Base-by-base conservation (phyloP, 2,329 filamentous ascomycete species). In the Fusarium oligoseptatum region DNA sequence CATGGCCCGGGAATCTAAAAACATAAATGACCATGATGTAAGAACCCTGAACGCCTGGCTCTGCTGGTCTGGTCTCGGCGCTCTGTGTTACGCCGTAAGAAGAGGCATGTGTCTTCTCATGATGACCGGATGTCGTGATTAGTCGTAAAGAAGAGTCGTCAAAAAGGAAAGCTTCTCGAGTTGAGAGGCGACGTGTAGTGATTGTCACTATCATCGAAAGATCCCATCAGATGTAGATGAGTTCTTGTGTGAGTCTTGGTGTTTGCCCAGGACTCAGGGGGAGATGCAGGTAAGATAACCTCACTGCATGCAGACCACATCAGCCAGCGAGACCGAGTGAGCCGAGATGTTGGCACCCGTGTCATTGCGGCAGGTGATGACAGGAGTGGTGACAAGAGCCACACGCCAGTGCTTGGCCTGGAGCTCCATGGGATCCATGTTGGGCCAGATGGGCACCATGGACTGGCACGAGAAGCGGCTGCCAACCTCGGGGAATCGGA, bases 281-380 rank as follows among this genome's bases (percentile, higher is more conserved):
- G 34, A 34, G n/a, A 45, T 24, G 37, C n/a, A 34, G 24, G 15
- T 3, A 37, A 7, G 12, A 6, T 15, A 15, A 24, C 43, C 3
- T 45, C 57, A 86, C 77, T 85, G 83, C 86, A 88, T 88, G 77
- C 87, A 84, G 68, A 88, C 79, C 3, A 88, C 87, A 66, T 87
- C 85, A 2, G 86, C 84, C 78, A 86, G 80, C 43, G 84, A 79
- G 24, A 88, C 81, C 8, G 84, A 84, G 65, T 84, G 85, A 2
- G 85, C 83, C 29, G 84, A 82, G 55, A 88, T 85, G 64, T 83
- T 84, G 52, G 80, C 77, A 15, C 85, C 87, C 2, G 81, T 84
- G 41, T 90, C 88, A 71, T 89, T 88, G 36, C 88, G 84, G 74
- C 88, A 85, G 2, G 87, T 89, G 55, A 90, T 85, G 10, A 87